Evolutionary conservation across 176 grass and related monocot species (phyloP).

Genomic region (Oryza brachyantha): DNA sequence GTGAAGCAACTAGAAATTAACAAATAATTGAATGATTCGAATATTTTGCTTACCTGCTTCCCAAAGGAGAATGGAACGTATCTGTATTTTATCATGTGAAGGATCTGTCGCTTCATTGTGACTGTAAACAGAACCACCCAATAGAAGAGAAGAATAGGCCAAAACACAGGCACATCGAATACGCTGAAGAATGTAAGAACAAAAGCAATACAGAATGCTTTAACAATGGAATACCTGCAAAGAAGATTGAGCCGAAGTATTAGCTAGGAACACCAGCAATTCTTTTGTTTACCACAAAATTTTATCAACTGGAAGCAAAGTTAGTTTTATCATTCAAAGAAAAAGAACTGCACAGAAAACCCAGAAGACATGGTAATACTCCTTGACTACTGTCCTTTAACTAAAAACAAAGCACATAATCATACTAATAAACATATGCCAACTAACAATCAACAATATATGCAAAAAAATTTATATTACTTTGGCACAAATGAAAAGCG

Average conservation of each 20-base stretch:
- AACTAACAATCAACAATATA: neutral
- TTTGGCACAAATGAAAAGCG: neutral
- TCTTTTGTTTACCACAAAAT: neutral
- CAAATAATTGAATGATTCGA: neutral
- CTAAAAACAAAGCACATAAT: constrained; percentile 15
- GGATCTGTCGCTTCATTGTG: constrained; percentile 79
- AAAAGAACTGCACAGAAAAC: neutral
- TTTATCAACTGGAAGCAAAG: neutral
- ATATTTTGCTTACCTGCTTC: constrained; percentile 57
- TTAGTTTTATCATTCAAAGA: neutral
- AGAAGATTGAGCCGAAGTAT: neutral
- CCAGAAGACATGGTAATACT: neutral
- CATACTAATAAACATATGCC: neutral
- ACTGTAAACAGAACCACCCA: constrained; percentile 62
- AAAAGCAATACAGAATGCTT: constrained; percentile 70
- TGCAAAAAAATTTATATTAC: neutral
- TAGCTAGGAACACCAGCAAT: constrained; percentile 5
- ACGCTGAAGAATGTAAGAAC: constrained; percentile 71
- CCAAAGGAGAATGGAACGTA: constrained; percentile 81
- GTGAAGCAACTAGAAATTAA: neutral
- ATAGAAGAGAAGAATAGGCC: constrained; percentile 79
- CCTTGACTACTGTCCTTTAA: neutral
- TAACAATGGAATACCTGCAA: constrained; percentile 68
- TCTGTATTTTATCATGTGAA: constrained; percentile 85
- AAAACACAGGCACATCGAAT: constrained; percentile 78